Conservation (phyloP, 179 eudicot species). For the Silene vulgaris region DNA sequence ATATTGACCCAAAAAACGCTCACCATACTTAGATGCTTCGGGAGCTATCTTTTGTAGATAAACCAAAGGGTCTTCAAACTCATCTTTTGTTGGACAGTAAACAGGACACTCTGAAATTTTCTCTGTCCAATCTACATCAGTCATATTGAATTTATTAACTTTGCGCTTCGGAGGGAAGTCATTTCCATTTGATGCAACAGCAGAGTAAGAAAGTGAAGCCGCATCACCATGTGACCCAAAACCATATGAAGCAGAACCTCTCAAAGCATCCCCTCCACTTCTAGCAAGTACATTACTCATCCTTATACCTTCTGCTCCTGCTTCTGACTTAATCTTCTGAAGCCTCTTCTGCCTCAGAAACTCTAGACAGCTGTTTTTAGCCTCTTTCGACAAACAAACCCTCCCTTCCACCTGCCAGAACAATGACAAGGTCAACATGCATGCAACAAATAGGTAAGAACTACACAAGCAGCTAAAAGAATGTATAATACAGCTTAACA, state of each 20-base stretch:
- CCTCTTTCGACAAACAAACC: constrained; percentile 63
- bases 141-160: constrained; percentile 53
- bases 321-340: constrained; percentile 52
- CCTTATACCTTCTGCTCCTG: constrained; percentile 27
- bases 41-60: constrained; percentile 89
- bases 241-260: constrained; percentile 63
- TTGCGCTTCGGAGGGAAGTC: constrained; percentile 41
- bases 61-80: constrained; percentile 84
- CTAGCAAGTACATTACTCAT: constrained; percentile 48
- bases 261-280: constrained; percentile 76
- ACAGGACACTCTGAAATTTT: constrained; percentile 77
- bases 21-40: constrained; percentile 90
- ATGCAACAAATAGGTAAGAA: background rate
- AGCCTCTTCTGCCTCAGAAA: constrained; percentile 81
- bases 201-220: constrained; percentile 32
- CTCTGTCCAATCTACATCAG: constrained; percentile 67
- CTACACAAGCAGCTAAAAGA: background rate
- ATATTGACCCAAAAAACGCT: background rate
- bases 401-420: constrained; percentile 77
- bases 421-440: background rate
- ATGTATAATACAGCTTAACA: background rate
- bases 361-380: constrained; percentile 51
- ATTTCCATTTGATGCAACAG: constrained; percentile 34
- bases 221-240: constrained; percentile 38
- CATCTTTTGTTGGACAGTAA: constrained; percentile 68